phyloP scores from a whole-genome alignment of 371 early-diverging fungal genomes.

The Saksenaea vasiformis region DNA sequence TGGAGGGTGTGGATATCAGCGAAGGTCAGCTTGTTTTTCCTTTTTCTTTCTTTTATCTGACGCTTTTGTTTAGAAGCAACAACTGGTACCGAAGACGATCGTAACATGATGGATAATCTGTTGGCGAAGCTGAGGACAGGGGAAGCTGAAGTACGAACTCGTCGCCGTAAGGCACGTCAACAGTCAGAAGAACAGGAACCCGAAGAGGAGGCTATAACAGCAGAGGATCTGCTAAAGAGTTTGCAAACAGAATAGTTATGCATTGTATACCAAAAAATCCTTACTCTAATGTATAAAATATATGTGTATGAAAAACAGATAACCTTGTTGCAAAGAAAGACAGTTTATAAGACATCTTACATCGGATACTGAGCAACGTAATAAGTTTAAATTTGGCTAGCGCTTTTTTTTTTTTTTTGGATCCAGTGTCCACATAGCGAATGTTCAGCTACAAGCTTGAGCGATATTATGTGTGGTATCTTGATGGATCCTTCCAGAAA shows the following conservation, averaged over 20 bases:
- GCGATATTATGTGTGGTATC: not conserved
- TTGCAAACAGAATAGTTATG: constrained; percentile 17
- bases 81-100: constrained; percentile 32
- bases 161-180: constrained; percentile 27
- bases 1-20: constrained; percentile 9
- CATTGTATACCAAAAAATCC: not conserved
- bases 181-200: not conserved
- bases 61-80: constrained; percentile 11
- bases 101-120: constrained; percentile 48
- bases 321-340: not conserved
- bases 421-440: too few relatives aligned
- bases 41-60: not conserved
- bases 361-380: too few relatives aligned
- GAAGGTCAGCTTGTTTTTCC: constrained; percentile 1
- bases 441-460: not conserved
- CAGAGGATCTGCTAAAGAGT: constrained; percentile 19
- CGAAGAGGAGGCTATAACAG: not conserved
- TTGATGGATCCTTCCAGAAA: not conserved
- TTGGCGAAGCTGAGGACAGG: constrained; percentile 42
- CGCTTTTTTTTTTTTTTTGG: too few relatives aligned
- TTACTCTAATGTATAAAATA: not conserved
- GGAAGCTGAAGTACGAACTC: constrained; percentile 25
- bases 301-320: not conserved
- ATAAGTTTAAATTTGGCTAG: too few relatives aligned
- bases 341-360: too few relatives aligned